Conservation (phyloP, 225 moss, liverwort and hornwort species). For the Marchantia paleacea region DNA sequence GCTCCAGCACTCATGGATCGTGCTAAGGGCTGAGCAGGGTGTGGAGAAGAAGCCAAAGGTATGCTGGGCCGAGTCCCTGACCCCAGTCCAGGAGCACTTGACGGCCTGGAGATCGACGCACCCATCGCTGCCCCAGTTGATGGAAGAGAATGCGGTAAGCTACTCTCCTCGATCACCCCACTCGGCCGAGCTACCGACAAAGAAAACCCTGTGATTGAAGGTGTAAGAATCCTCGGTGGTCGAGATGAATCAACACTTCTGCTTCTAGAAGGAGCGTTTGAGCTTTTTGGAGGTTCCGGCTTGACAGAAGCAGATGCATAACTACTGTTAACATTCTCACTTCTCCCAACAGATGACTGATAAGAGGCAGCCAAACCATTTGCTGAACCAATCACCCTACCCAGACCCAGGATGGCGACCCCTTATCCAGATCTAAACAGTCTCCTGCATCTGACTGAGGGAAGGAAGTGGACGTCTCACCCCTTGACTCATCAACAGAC, state of each 20-base stretch:
- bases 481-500: conserved; percentile 48
- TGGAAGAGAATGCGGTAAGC: conserved; percentile 51
- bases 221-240: conserved; percentile 68
- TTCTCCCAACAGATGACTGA: conserved; percentile 28
- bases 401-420: conserved; percentile 7
- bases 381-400: conserved; percentile 44
- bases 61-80: conserved; percentile 54
- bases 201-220: conserved; percentile 48
- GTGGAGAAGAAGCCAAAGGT: conserved; percentile 45
- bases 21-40: conserved; percentile 59
- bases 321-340: conserved; percentile 34
- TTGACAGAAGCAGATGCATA: conserved; percentile 47
- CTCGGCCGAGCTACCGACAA: conserved; percentile 35
- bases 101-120: conserved; percentile 58
- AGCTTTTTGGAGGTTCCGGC: conserved; percentile 44
- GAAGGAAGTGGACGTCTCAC: conserved; percentile 47
- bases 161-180: conserved; percentile 55
- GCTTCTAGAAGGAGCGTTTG: conserved; percentile 53
- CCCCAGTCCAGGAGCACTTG: conserved; percentile 78
- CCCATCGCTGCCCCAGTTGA: conserved; percentile 42
- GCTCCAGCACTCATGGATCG: conserved; percentile 87
- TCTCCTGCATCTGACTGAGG: conserved; percentile 46
- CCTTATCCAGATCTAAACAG: conserved; percentile 48
- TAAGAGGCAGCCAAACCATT: conserved; percentile 41
- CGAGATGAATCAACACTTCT: conserved; percentile 76